Evolutionary conservation across 768 basidiomycete species (phyloP).

Genomic region (Boletus tylopilopsis): DNA sequence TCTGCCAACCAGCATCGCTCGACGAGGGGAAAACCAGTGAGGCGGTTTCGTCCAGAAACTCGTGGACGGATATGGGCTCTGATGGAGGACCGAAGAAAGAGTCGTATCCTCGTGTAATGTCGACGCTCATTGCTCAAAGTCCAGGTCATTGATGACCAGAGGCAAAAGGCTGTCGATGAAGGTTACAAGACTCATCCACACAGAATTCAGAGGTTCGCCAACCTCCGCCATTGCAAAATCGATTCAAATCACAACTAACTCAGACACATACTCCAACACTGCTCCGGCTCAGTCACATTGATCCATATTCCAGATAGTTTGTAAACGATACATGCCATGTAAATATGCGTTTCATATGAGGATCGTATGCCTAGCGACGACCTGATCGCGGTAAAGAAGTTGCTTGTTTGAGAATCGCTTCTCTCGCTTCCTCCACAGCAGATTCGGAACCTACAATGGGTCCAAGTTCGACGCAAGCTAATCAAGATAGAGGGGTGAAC

Average conservation of each 20-base stretch:
- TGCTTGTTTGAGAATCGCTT: constrained; percentile 65
- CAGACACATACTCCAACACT: no score
- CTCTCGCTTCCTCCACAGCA: constrained; percentile 69
- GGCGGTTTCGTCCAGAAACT: constrained; percentile 40
- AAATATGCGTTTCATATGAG: constrained; percentile 17
- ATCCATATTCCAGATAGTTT: constrained; percentile 25
- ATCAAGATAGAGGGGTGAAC: background rate
- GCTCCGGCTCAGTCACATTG: background rate
- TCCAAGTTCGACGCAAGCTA: constrained; percentile 5
- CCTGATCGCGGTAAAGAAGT: constrained; percentile 28
- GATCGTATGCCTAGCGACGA: constrained; percentile 17
- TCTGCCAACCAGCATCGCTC: constrained; percentile 18
- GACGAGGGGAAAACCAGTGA: constrained; percentile 7
- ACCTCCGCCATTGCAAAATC: background rate
- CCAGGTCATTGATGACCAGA: background rate
- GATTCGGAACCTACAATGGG: constrained; percentile 54
- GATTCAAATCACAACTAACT: no score
- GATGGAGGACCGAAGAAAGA: constrained; percentile 66
- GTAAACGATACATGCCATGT: constrained; percentile 25
- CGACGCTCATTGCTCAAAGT: constrained; percentile 12
- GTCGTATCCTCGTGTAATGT: constrained; percentile 36
- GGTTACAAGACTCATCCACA: background rate
- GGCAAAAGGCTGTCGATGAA: background rate
- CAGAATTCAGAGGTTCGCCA: background rate
- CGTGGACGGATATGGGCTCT: constrained; percentile 44